Percentiles rank a stretch among this genome's conserved stretches.
phyloP scores from a whole-genome alignment of 768 basidiomycete genomes.

The Coprinopsis cinerea region DNA sequence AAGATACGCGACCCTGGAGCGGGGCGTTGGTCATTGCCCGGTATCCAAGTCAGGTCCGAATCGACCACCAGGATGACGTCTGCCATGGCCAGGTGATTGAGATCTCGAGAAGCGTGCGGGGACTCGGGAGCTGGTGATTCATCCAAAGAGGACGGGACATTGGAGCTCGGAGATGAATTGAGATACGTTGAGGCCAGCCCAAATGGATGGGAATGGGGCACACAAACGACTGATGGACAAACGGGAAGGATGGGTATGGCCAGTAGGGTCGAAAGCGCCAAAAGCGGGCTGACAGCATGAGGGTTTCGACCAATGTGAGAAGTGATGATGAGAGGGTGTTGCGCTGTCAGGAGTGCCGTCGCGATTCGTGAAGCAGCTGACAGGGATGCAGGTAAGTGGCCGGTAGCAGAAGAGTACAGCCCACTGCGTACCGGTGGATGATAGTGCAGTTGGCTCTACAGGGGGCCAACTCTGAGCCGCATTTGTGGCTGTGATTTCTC shows the following conservation, averaged over 20 bases:
- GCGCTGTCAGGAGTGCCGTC: constrained; percentile 42
- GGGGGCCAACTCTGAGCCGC: constrained; percentile 43
- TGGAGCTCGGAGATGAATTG: constrained; percentile 32
- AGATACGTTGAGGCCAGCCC: constrained; percentile 50
- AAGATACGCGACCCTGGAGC: constrained; percentile 42
- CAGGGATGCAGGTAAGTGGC: constrained; percentile 1
- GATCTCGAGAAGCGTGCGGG: neutral
- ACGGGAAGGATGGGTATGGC: constrained; percentile 49
- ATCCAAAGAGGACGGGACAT: constrained; percentile 23
- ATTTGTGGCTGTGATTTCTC: constrained; percentile 15
- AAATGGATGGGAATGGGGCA: constrained; percentile 53
- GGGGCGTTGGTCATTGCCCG: constrained; percentile 37
- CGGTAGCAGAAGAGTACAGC: neutral
- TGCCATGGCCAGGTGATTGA: constrained; percentile 38
- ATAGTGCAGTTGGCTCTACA: constrained; percentile 44
- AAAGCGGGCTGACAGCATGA: constrained; percentile 38
- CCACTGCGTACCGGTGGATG: constrained; percentile 24
- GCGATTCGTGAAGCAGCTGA: constrained; percentile 36
- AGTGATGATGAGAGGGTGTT: constrained; percentile 58
- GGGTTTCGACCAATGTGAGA: constrained; percentile 55
- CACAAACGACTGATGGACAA: constrained; percentile 44
- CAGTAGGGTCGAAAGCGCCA: constrained; percentile 42
- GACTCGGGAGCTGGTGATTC: neutral
- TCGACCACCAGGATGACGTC: constrained; percentile 66
- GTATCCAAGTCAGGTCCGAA: constrained; percentile 61